Conservation (phyloP, 2,329 filamentous ascomycete species). For the Pleomassaria siparia region DNA sequence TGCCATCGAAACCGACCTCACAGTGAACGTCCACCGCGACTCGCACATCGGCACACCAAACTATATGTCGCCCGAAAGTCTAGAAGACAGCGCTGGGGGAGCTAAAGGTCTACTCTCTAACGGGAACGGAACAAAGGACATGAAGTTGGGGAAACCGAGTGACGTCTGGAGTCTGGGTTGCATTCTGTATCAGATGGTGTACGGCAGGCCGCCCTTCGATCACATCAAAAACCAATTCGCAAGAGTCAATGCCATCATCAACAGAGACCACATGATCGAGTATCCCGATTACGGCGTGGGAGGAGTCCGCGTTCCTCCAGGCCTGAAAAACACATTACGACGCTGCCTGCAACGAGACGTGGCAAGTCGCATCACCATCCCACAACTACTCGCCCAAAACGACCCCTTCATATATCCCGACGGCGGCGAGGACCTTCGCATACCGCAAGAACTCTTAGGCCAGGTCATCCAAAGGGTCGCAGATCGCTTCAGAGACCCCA, state of each 20-base stretch:
- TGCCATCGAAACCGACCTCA: constrained; percentile 92
- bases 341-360: constrained; percentile 62
- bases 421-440: constrained; percentile 52
- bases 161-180: constrained; percentile 97
- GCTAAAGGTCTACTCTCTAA: constrained; percentile 45
- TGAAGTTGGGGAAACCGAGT: constrained; percentile 93
- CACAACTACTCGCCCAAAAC: constrained; percentile 56
- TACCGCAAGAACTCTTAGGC: constrained; percentile 57
- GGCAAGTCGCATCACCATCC: constrained; percentile 57
- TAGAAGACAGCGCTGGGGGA: constrained; percentile 79
- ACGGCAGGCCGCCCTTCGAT: constrained; percentile 92
- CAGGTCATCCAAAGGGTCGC: constrained; percentile 63
- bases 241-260: constrained; percentile 83
- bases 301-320: constrained; percentile 57
- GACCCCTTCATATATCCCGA: constrained; percentile 64
- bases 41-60: constrained; percentile 94
- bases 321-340: constrained; percentile 58
- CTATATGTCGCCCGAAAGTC: constrained; percentile 96
- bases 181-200: constrained; percentile 97
- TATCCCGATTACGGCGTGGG: constrained; percentile 72
- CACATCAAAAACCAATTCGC: constrained; percentile 87
- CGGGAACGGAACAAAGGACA: constrained; percentile 63
- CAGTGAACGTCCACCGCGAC: constrained; percentile 95
- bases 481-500: constrained; percentile 57
- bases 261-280: constrained; percentile 72